Percentiles rank a stretch among this genome's conserved stretches.
phyloP scores from a whole-genome alignment of 1,139 yeast genomes.

The Debaryomycetaceae sp. region DNA sequence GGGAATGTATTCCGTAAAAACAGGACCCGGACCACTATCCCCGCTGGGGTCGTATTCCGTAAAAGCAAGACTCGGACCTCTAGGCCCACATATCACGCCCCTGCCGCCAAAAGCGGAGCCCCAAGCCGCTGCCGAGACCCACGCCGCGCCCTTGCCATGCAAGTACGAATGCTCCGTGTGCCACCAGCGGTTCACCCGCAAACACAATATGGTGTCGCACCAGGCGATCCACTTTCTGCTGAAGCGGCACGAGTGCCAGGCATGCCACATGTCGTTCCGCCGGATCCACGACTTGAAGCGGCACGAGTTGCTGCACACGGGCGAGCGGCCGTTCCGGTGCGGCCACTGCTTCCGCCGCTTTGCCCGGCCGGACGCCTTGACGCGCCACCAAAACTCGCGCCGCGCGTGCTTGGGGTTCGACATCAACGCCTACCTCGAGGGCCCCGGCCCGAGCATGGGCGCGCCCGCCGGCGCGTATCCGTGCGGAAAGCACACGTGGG shows the following conservation, averaged over 20 bases:
- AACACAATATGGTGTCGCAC: conserved; percentile 68
- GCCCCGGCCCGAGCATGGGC: too few relatives aligned
- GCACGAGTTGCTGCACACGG: conserved; percentile 67
- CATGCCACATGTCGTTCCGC: conserved; percentile 55
- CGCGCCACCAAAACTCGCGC: conserved; percentile 45
- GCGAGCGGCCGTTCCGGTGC: conserved; percentile 62
- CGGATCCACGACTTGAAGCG: conserved; percentile 69
- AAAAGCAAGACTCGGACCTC: too few relatives aligned
- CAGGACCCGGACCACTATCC: too few relatives aligned
- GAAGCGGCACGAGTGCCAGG: conserved; percentile 58
- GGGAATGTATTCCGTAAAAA: too few relatives aligned
- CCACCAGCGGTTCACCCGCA: conserved; percentile 52
- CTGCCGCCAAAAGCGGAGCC: conserved; percentile 1
- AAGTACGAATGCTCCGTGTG: conserved; percentile 49
- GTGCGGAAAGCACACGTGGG: too few relatives aligned
- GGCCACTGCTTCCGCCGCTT: conserved; percentile 52
- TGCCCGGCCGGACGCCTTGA: conserved; percentile 70
- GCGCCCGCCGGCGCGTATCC: too few relatives aligned
- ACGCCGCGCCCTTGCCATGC: not conserved
- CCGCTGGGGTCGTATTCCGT: too few relatives aligned
- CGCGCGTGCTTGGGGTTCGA: conserved; percentile 27
- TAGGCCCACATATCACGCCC: not conserved
- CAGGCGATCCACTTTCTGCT: conserved; percentile 56
- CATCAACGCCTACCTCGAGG: too few relatives aligned
- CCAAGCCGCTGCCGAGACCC: conserved; percentile 1